Evolutionary conservation across 306 rosid species (phyloP).

Genomic region (Vigna nakashimae): DNA sequence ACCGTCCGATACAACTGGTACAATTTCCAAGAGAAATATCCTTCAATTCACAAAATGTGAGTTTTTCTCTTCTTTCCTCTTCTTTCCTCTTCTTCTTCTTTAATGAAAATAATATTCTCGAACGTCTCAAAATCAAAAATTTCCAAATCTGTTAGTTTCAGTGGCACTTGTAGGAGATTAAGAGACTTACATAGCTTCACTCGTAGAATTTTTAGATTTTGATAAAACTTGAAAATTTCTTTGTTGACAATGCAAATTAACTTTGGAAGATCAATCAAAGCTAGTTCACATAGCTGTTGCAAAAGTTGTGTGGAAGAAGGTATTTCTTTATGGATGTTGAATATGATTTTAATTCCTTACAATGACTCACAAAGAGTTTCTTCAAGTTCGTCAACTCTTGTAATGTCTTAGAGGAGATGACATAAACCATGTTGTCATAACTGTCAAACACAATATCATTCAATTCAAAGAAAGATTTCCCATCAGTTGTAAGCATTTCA

Average conservation of each 20-base stretch:
- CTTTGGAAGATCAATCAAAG: background rate
- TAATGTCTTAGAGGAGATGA: slow-evolving; percentile 30
- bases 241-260: background rate
- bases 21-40: background rate
- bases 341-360: no score
- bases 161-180: background rate
- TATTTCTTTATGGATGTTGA: no score
- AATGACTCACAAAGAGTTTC: slow-evolving; percentile 8
- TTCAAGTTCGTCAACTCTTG: slow-evolving; percentile 15
- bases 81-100: background rate
- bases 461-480: background rate
- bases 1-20: no score
- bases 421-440: slow-evolving; percentile 4
- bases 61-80: no score
- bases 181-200: background rate
- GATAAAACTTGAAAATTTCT: background rate
- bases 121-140: background rate
- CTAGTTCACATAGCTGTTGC: background rate
- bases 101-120: background rate
- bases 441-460: slow-evolving; percentile 18
- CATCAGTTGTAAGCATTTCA: background rate
- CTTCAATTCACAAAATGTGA: background rate
- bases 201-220: background rate
- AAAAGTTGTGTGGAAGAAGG: background rate
- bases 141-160: background rate